These are phyloP conservation scores for Beauveria scarabaeidicola DNA, from an alignment of 2,329 filamentous ascomycete genomes.

Conservation along the genomic window DNA sequence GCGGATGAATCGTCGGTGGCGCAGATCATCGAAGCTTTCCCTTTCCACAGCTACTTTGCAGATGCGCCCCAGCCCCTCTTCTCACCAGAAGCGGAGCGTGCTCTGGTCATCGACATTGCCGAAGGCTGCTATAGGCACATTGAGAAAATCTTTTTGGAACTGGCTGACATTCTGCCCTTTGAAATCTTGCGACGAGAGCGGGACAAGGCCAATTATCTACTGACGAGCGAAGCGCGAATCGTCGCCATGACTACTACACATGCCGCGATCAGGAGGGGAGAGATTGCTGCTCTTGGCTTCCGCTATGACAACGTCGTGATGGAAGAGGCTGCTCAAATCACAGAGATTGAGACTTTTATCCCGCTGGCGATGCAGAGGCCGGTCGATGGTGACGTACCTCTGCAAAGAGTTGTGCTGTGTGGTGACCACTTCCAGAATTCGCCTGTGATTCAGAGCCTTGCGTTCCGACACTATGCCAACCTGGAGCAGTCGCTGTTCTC, in stretches of 20 bases:
- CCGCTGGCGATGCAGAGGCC: constrained; percentile 86
- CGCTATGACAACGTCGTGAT: constrained; percentile 97
- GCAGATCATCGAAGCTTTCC: constrained; percentile 66
- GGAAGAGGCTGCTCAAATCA: constrained; percentile 97
- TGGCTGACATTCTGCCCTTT: constrained; percentile 90
- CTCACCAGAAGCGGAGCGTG: constrained; percentile 53
- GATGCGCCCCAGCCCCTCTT: constrained; percentile 84
- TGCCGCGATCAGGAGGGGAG: constrained; percentile 84
- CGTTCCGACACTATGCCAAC: constrained; percentile 91
- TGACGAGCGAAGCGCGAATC: constrained; percentile 92
- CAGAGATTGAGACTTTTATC: constrained; percentile 94
- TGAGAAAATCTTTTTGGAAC: constrained; percentile 78
- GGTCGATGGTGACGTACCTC: constrained; percentile 59
- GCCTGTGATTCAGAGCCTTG: constrained; percentile 87
- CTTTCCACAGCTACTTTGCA: constrained; percentile 81
- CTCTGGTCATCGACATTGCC: constrained; percentile 64
- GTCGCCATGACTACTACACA: constrained; percentile 99
- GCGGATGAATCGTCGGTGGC: constrained; percentile 47
- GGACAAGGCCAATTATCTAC: constrained; percentile 92
- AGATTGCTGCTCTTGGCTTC: constrained; percentile 88
- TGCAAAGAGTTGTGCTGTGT: constrained; percentile 85
- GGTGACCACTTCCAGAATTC: constrained; percentile 97
- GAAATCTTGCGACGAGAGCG: constrained; percentile 82
- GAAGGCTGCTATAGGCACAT: constrained; percentile 85
- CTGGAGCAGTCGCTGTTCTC: constrained; percentile 94